Evolutionary conservation across 441 rosid genomes (phyloP).

Genomic region (Pelargonium myrrhifolium): DNA sequence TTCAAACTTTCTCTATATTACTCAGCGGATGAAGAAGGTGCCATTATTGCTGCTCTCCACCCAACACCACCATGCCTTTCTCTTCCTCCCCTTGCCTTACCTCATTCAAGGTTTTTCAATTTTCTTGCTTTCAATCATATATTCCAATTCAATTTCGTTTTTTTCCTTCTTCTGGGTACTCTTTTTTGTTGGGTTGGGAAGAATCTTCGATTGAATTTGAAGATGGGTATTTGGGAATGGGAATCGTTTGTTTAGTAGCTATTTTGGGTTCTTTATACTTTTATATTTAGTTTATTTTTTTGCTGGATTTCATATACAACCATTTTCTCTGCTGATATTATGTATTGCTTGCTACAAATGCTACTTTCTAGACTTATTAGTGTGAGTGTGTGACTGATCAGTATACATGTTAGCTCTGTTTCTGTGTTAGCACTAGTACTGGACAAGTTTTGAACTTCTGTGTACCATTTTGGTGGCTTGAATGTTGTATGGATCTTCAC

Average conservation of each 20-base stretch:
- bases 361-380: neutral
- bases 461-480: neutral
- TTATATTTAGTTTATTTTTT: neutral
- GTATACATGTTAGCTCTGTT: neutral
- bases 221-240: slow-evolving; percentile 9
- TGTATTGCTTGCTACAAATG: neutral
- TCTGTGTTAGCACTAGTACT: too few relatives aligned
- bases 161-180: slow-evolving; percentile 12
- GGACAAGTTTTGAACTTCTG: neutral
- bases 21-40: neutral
- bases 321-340: neutral
- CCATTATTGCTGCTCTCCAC: neutral
- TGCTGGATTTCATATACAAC: slow-evolving; percentile 9
- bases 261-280: neutral
- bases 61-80: neutral
- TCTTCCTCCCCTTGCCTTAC: neutral
- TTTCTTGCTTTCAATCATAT: neutral
- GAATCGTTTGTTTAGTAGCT: neutral
- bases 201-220: neutral
- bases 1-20: neutral
- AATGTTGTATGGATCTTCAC: neutral
- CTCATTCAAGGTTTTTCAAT: slow-evolving; percentile 2
- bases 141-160: neutral
- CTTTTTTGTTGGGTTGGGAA: neutral
- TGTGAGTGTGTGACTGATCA: neutral